Base-by-base conservation (phyloP, 768 basidiomycete genomes). In the Termitomyces sp. region DNA sequence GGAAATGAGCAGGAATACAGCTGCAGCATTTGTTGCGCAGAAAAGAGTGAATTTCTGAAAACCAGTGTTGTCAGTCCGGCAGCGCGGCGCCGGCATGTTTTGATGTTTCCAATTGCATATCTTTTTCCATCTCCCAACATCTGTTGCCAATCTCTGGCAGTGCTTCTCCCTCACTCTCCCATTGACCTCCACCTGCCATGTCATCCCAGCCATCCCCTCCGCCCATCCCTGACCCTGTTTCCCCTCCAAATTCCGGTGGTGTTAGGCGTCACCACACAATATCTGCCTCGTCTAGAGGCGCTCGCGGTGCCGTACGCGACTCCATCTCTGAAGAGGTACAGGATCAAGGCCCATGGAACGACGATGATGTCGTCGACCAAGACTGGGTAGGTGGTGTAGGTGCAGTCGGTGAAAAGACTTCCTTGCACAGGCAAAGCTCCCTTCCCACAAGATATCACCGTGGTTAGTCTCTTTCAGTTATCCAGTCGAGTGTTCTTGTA, bases 221-320 rank as follows among this genome's bases (percentile, higher is more conserved):
- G 24, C 65, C 76, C 20, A 76, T 79, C 18, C 72, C 76, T 13
- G 71, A 72, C 13, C 75, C 78, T 33, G 65, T 75, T 10, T 77
- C 78, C 7, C 75, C 75, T 1, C 72, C 76, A n/a, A 70, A 70
- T 45, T 70, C 76, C 1, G 72, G 73, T 27, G 78, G 80, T 34
- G 89, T 92, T n/a, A 79, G 91, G 64, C 83, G 91, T 33, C 88
- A 92, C 70, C 91, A 93, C 67, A 93, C 91, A 49, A 91, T 93
- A 72, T 83, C 91, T 32, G 83, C 88, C 12, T 79, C 88, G 24
- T 88, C 88, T 51, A 82, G 91, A 64, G 74, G 82, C 1, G 79
- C 84, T 36, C 76, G 89, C 49, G 75, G 82, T 18, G 77, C 72
- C 46, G 80, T 83, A n/a, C 85, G 83, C 68, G 80, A 86, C 30